Base-by-base conservation (phyloP, 73 alveolate genomes). In the Diophrys appendiculata region DNA sequence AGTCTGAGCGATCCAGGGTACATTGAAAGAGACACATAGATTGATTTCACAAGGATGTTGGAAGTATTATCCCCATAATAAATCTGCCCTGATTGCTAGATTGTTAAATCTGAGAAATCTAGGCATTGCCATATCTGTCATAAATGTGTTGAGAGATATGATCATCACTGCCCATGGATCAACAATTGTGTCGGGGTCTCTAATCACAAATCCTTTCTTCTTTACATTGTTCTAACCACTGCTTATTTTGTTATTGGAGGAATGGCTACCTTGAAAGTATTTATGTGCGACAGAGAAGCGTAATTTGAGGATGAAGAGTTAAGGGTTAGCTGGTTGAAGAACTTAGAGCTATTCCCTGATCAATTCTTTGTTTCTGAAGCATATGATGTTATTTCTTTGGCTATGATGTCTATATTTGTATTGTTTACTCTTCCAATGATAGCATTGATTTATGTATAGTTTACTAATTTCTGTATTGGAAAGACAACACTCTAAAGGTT, bases 61-160 rank as follows among this genome's bases (percentile, higher is more conserved):
- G 75, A 67, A 18, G 29, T 25, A 18, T 77, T 78, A 28, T 86
- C 83, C 83, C 84, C 88, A 28, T 76, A 77, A 23, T 70, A 82
- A 54, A 56, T 93, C 77, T 93, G 98, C 65, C 97, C 98, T 11
- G 86, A 91, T 73, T 91, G 97, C 68, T 55, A 80, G 77, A 89
- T 93, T 2, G 77, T 81, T 29, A 93, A 78, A 82, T 69, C 73
- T 76, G 82, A 85, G 71, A 70, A 88, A 81, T 77, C 93, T 33
- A 82, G 92, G 72, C 97, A 91, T 78, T 91, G 97, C 73, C 87
- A 87, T 69, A 52, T 68, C 65, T 92, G 97, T 56, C 73, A 92
- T 76, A 78, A 81, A 65, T 92, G 97, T 30, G 86, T 92, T 25
- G 88, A 85, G 74, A 91, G 93, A 81, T 93, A 76, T 81, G 91